phyloP scores from a whole-genome alignment of 805 yeast genomes.

The Diddensiella transvaalensis region DNA sequence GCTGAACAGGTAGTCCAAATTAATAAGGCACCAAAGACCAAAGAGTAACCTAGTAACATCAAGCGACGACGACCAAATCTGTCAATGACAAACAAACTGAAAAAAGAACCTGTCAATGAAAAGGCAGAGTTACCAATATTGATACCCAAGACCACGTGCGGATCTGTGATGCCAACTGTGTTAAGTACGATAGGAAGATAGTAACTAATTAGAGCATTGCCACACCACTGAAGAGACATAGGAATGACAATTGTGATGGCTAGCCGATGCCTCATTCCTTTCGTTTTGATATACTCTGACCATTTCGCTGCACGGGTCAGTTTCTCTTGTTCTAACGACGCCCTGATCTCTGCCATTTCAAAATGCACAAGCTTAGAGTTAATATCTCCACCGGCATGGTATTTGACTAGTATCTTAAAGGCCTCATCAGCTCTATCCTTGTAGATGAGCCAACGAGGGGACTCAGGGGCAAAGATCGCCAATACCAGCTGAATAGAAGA shows the following conservation, averaged over 20 bases:
- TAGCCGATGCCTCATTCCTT: conserved; percentile 12
- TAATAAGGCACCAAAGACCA: conserved; percentile 13
- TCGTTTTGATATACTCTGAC: conserved; percentile 11
- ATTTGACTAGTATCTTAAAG: conserved; percentile 28
- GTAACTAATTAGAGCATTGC: conserved; percentile 31
- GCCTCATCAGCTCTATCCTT: conserved; percentile 50
- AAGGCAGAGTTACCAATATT: conserved; percentile 13
- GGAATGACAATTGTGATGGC: conserved; percentile 3
- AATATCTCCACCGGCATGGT: conserved; percentile 29
- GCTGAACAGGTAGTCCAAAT: conserved; percentile 36
- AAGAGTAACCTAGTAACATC: conserved; percentile 8
- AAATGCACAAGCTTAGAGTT: conserved; percentile 7
- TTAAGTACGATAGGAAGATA: conserved; percentile 49
- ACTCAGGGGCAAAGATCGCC: conserved; percentile 34
- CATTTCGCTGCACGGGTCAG: not conserved
- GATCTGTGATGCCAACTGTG: conserved; percentile 48
- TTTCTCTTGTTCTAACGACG: conserved; percentile 13
- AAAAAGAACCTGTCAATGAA: not conserved
- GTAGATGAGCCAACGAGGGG: conserved; percentile 32
- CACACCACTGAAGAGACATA: conserved; percentile 11
- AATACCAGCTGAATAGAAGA: conserved; percentile 51
- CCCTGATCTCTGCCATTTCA: conserved; percentile 14
- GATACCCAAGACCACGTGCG: conserved; percentile 12
- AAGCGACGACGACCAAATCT: conserved; percentile 15
- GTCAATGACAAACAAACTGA: conserved; percentile 12